Base-by-base conservation (phyloP, 139 green algal species). In the Chlorella sp. region DNA sequence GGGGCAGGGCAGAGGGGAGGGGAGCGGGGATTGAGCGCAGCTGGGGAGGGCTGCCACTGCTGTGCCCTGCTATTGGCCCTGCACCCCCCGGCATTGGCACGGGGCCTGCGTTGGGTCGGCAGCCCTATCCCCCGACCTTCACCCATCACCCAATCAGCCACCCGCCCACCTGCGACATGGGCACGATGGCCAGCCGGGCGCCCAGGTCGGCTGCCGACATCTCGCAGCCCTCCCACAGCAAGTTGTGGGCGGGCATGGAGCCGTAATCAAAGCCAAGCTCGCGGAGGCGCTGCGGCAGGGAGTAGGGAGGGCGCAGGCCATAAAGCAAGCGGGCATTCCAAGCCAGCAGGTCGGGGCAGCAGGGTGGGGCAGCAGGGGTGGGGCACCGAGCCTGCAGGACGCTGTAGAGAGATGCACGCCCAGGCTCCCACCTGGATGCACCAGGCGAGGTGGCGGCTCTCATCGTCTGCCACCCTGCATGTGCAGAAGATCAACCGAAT, bases 81-180 rank as follows among this genome's bases (percentile, higher is more conserved):
- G n/a, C n/a, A n/a, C n/a, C n/a, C n/a, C n/a, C n/a, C n/a, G n/a
- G n/a, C n/a, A n/a, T n/a, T n/a, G n/a, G n/a, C n/a, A n/a, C n/a
- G n/a, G n/a, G n/a, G n/a, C n/a, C n/a, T n/a, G n/a, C n/a, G n/a
- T n/a, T n/a, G n/a, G n/a, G n/a, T n/a, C n/a, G n/a, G n/a, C n/a
- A n/a, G n/a, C n/a, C n/a, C n/a, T n/a, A n/a, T n/a, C n/a, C n/a
- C n/a, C n/a, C n/a, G n/a, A n/a, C n/a, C n/a, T n/a, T n/a, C n/a
- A n/a, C n/a, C n/a, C n/a, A n/a, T n/a, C 51, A 60, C 16, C 14
- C 51, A 60, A 60, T 24, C 51, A 20, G 16, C 16, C 51, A 60
- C 95, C 93, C 77, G 95, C 94, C 1, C 91, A 82, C 94, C 86
- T 97, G 94, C 0, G 82, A 90, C 93, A 98, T 94, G 30, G 95